Percentiles rank a stretch among this genome's conserved stretches.
phyloP scores from a whole-genome alignment of 2,329 filamentous ascomycete species.

The Sordariomycetes sp. region DNA sequence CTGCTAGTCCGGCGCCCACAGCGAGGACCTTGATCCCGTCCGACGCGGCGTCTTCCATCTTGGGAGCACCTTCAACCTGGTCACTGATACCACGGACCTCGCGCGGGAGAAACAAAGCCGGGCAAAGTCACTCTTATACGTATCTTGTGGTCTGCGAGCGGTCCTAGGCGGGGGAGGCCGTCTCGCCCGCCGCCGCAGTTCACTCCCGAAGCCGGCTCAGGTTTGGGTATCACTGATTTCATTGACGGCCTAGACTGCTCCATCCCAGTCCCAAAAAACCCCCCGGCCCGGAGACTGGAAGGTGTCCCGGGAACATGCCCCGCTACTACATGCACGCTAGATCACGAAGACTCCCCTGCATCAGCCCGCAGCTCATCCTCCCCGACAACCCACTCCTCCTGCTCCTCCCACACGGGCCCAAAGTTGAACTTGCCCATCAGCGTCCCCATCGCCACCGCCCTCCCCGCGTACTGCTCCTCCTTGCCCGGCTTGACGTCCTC shows the following conservation, averaged over 20 bases:
- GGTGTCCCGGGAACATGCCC: neutral
- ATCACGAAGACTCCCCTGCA: neutral
- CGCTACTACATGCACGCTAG: neutral
- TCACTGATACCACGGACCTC: neutral
- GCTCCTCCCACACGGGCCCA: constrained; percentile 43
- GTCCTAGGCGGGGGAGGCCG: neutral
- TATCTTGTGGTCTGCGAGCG: neutral
- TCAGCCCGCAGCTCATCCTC: constrained; percentile 16
- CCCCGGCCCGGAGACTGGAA: neutral
- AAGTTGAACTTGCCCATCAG: constrained; percentile 49
- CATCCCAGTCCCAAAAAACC: neutral
- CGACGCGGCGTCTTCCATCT: neutral
- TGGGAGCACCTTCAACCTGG: neutral
- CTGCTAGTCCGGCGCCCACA: constrained; percentile 5
- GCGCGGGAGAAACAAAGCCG: neutral
- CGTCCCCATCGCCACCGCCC: constrained; percentile 41
- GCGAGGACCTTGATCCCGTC: constrained; percentile 2
- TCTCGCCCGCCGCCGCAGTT: neutral
- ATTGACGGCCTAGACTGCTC: neutral
- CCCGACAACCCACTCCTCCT: constrained; percentile 37
- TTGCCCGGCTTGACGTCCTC: constrained; percentile 38
- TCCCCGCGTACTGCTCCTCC: constrained; percentile 21
- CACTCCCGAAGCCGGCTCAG: neutral
- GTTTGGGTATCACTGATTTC: neutral
- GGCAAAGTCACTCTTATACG: neutral